These are phyloP conservation scores for Leptographium radiaticola DNA, from an alignment of 2,329 filamentous ascomycete species.

Conservation along the genomic window DNA sequence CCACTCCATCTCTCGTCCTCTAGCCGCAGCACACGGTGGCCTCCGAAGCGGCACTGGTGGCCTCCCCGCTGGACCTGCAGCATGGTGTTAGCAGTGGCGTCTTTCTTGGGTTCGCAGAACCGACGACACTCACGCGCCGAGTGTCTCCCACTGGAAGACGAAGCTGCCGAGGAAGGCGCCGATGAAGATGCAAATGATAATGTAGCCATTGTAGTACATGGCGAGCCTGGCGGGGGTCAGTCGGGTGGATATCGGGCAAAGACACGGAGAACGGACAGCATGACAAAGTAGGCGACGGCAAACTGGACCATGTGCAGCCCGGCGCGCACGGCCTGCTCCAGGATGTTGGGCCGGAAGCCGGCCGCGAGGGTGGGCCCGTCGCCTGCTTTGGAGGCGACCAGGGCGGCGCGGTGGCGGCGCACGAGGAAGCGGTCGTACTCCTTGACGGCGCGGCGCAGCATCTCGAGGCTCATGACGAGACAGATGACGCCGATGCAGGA, in stretches of 20 bases:
- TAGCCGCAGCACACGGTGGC: constrained; percentile 16
- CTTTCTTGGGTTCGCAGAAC: not conserved
- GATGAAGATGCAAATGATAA: constrained; percentile 71
- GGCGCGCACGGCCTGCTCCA: constrained; percentile 55
- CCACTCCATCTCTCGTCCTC: not conserved
- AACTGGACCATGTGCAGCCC: constrained; percentile 59
- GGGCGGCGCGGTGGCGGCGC: constrained; percentile 27
- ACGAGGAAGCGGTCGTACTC: constrained; percentile 61
- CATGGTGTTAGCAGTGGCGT: not conserved
- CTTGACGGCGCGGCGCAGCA: constrained; percentile 54
- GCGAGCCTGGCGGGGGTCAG: constrained; percentile 19
- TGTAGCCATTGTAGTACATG: constrained; percentile 56
- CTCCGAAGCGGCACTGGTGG: constrained; percentile 15
- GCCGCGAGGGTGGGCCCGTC: not conserved
- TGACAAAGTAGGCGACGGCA: constrained; percentile 64
- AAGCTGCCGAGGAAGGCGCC: constrained; percentile 63
- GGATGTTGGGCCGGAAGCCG: constrained; percentile 40
- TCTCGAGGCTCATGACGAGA: constrained; percentile 61
- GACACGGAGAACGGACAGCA: constrained; percentile 34
- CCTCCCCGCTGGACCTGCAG: not conserved
- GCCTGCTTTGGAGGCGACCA: not conserved
- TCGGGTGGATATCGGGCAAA: not conserved
- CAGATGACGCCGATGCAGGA: constrained; percentile 66
- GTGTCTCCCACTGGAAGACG: constrained; percentile 57
- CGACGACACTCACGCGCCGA: constrained; percentile 15